Base-by-base conservation (phyloP, 75 land plant species). In the Cunninghamia lanceolata region DNA sequence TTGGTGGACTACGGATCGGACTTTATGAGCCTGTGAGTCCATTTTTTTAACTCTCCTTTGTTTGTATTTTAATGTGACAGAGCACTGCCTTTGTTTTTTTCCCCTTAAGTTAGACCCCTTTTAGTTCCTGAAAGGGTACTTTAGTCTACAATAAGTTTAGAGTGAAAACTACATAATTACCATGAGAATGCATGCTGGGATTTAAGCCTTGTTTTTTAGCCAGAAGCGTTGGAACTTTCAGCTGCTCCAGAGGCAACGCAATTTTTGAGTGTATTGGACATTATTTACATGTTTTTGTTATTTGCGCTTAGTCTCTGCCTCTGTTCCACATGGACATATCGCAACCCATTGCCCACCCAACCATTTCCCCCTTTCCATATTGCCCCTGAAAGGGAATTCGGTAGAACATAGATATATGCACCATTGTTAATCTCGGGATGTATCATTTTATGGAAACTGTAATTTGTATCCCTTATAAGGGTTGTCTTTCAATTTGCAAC, bases 1-100 rank as follows among this genome's bases (percentile, higher is more conserved):
- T 90, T 89, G 99, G 99, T 50, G 99, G 99, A 30, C 92, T 98
- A 28, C 87, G 99, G 50, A 98, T 98, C 86, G 99, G 99, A 21
- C 90, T 98, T 76, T 98, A 98, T 89, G 99, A 98, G 63, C 99
- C 99, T 77, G 99, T 98, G 82, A 30, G 93, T 85, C 83, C 52
- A 34, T 14, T 66, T 50, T 73, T 34, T 73, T 0, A 0, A 9
- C 38, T 82, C 45, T 46, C 30, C 40, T 84, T n/a, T 36, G 35
- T 54, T 80, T 80, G 21, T 38, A 21, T 63, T 63, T 63, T 63
- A 63, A 25, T 63, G 68, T 25, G 68, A 25, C n/a, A 63, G 9
- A 63, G 9, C 68, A 63, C n/a, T 5, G 30, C 9, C 68, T 34
- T 73, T 32, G 74, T 8, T 70, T 70, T 70, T 2, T 9, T 70